These are phyloP conservation scores for Microbotryum scabiosae DNA, from an alignment of 1,284 basidiomycete species.

Conservation along the genomic window DNA sequence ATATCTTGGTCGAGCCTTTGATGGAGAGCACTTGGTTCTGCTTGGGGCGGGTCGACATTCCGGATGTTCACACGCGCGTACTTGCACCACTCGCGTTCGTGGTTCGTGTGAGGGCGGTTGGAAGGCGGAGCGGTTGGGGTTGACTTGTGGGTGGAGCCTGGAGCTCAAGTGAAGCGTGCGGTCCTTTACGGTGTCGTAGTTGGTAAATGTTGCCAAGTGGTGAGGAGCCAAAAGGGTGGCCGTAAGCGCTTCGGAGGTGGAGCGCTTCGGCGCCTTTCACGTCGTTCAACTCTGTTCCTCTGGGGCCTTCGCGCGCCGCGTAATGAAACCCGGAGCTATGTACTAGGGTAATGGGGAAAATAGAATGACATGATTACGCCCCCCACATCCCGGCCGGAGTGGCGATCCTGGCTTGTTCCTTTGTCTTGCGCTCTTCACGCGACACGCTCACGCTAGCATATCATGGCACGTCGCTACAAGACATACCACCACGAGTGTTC, in stretches of 20 bases:
- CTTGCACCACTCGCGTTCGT: neutral
- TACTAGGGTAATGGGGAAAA: too few species aligned
- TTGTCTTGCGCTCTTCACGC: neutral
- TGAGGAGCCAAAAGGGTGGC: neutral
- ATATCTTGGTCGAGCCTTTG: conserved; percentile 89
- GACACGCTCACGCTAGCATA: neutral
- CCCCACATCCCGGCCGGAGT: neutral
- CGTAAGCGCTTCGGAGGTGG: neutral
- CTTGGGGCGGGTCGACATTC: conserved; percentile 26
- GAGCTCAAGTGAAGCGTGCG: too few species aligned
- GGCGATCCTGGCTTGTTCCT: neutral
- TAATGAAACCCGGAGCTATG: too few species aligned
- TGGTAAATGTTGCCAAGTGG: neutral
- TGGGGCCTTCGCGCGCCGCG: too few species aligned
- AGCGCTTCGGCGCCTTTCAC: neutral
- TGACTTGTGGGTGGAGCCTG: neutral
- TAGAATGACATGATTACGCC: neutral
- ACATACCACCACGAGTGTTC: neutral
- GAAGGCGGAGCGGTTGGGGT: neutral
- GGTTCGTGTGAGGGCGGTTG: neutral
- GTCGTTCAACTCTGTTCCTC: neutral
- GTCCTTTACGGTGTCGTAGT: neutral
- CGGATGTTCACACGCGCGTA: neutral
- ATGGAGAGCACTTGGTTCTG: conserved; percentile 54
- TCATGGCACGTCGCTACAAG: neutral